A percentile compares a stretch with the other conserved stretches of the same genome.
These are phyloP conservation scores for Metarhizium rileyi DNA, from an alignment of 2,329 filamentous ascomycete species.

Conservation along the genomic window DNA sequence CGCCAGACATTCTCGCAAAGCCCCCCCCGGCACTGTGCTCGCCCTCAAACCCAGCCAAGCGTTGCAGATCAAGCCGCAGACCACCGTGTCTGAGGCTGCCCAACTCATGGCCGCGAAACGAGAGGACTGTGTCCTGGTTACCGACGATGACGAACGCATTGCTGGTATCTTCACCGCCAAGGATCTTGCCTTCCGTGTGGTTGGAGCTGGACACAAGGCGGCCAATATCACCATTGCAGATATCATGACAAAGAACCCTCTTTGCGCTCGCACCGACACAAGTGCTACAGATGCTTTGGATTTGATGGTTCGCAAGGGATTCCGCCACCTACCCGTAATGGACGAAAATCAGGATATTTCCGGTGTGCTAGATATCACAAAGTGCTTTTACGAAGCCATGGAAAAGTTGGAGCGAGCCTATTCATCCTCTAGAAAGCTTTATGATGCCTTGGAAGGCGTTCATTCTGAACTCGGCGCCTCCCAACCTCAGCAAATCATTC, in stretches of 20 bases:
- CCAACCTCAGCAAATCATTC: slow-evolving; percentile 96
- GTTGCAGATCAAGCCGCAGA: slow-evolving; percentile 92
- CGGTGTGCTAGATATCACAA: slow-evolving; percentile 95
- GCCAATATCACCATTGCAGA: slow-evolving; percentile 87
- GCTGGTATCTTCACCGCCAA: slow-evolving; percentile 98
- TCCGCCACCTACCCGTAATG: slow-evolving; percentile 96
- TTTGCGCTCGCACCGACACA: slow-evolving; percentile 94
- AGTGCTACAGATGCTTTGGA: slow-evolving; percentile 96
- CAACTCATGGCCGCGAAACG: slow-evolving; percentile 98
- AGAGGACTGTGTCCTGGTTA: slow-evolving; percentile 95
- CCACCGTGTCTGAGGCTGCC: slow-evolving; percentile 89
- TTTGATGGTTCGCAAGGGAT: slow-evolving; percentile 96
- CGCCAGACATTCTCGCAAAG: slow-evolving; percentile 80
- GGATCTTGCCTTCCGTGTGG: slow-evolving; percentile 93
- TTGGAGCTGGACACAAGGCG: slow-evolving; percentile 82
- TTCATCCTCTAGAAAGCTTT: slow-evolving; percentile 93
- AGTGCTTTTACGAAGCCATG: slow-evolving; percentile 99
- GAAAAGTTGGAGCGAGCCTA: slow-evolving; percentile 98
- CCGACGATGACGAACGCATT: slow-evolving; percentile 95
- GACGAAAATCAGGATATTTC: slow-evolving; percentile 99
- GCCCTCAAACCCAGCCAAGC: slow-evolving; percentile 91
- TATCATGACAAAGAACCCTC: slow-evolving; percentile 99
- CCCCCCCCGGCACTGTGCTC: slow-evolving; percentile 89
- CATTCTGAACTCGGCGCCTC: slow-evolving; percentile 93
- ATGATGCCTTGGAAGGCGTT: slow-evolving; percentile 94